Percentiles rank a stretch among this genome's conserved stretches.
phyloP scores from a whole-genome alignment of 176 grass and related monocot species.

The Neostapfia colusana region DNA sequence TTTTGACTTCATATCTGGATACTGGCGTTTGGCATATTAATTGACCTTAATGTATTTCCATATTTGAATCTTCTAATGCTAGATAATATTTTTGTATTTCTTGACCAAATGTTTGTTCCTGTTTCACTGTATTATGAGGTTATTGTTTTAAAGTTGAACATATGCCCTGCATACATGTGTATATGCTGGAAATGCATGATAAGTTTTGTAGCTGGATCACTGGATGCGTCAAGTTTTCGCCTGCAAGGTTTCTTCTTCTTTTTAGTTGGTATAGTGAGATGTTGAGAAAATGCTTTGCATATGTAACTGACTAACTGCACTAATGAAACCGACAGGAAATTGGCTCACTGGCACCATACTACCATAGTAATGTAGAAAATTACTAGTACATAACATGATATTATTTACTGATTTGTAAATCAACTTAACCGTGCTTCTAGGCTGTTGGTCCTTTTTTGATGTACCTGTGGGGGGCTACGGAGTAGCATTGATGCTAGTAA shows the following conservation, averaged over 20 bases:
- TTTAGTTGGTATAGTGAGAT: not conserved
- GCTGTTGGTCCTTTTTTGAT: not conserved
- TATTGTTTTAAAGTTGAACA: not conserved
- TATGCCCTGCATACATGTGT: not conserved
- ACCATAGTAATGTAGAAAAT: not conserved
- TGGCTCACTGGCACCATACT: not conserved
- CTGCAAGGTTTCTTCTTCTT: not conserved
- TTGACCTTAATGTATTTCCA: not conserved
- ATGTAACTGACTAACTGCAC: not conserved
- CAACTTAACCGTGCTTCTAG: not conserved
- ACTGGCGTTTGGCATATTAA: not conserved
- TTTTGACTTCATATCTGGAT: not conserved
- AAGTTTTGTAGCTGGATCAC: not conserved
- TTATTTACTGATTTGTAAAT: conserved; percentile 18
- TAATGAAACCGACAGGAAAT: not conserved
- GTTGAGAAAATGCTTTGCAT: not conserved
- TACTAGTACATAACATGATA: not conserved
- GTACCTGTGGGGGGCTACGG: not conserved
- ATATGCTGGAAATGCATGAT: not conserved
- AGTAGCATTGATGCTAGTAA: not conserved
- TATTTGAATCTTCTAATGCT: not conserved
- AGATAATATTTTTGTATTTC: not conserved
- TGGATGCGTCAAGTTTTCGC: not conserved
- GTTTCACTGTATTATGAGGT: not conserved
- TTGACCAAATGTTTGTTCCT: not conserved